Conservation (phyloP, 768 basidiomycete species). For the Amanita rubescens region DNA sequence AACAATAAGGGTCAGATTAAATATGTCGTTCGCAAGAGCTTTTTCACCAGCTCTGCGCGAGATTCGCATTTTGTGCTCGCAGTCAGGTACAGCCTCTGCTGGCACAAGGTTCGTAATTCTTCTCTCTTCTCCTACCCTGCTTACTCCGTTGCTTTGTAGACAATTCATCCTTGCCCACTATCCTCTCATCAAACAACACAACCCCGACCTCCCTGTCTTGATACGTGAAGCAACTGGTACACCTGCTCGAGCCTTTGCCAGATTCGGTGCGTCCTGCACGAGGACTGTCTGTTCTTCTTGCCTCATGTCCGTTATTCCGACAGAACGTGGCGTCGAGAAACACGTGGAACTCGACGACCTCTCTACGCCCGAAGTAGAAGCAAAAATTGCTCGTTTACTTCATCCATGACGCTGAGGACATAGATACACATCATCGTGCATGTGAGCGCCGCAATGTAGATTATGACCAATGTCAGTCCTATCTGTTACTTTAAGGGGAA, state of each 20-base stretch:
- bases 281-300: slow-evolving; percentile 7
- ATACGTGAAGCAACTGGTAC: slow-evolving; percentile 77
- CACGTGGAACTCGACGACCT: slow-evolving; percentile 77
- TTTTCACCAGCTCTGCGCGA: slow-evolving; percentile 76
- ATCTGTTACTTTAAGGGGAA: background rate
- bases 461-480: background rate
- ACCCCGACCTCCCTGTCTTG: slow-evolving; percentile 79
- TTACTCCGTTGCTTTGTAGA: no score
- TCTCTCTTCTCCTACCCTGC: no score
- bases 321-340: slow-evolving; percentile 77
- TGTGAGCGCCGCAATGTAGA: background rate
- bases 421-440: background rate
- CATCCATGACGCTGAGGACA: slow-evolving; percentile 24
- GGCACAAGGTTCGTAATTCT: slow-evolving; percentile 68
- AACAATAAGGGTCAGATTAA: slow-evolving; percentile 12
- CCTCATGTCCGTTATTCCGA: slow-evolving; percentile 8
- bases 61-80: slow-evolving; percentile 74
- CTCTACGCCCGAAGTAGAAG: slow-evolving; percentile 61
- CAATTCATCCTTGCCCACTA: slow-evolving; percentile 76
- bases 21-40: slow-evolving; percentile 64
- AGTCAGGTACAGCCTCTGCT: slow-evolving; percentile 65
- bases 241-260: slow-evolving; percentile 75
- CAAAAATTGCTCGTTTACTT: slow-evolving; percentile 61
- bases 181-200: slow-evolving; percentile 69
- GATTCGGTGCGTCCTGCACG: slow-evolving; percentile 59